Conservation (phyloP, 192 early-diverging fungal genomes). For the Backusella liffmaniae region DNA sequence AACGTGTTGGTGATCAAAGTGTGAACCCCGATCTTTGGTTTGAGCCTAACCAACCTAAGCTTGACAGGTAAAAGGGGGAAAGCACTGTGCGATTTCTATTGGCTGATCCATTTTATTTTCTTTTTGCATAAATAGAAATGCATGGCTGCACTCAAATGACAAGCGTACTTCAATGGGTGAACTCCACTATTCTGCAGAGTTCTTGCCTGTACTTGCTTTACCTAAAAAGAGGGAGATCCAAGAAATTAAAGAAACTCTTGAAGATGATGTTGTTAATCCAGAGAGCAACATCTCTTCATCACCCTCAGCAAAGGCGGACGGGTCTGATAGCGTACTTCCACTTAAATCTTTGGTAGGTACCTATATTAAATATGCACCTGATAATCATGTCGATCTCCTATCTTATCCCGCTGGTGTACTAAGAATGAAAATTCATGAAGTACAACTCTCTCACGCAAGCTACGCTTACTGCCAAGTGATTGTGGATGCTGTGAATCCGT, state of each 20-base stretch:
- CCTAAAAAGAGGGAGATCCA: background rate
- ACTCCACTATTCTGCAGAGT: conserved; percentile 36
- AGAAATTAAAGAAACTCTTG: background rate
- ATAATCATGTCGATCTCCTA: conserved; percentile 27
- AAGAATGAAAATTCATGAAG: conserved; percentile 46
- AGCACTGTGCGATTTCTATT: background rate
- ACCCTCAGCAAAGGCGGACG: conserved; percentile 6
- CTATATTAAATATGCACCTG: conserved; percentile 15
- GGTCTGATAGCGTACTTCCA: background rate
- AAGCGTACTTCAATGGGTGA: conserved; percentile 33
- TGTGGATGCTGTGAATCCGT: conserved; percentile 37
- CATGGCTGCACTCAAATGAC: conserved; percentile 22
- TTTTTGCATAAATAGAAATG: conserved; percentile 27
- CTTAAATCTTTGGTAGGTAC: conserved; percentile 26
- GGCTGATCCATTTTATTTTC: background rate
- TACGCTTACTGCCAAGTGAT: conserved; percentile 46
- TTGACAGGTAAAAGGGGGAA: conserved; percentile 26
- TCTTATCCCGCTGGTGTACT: conserved; percentile 54
- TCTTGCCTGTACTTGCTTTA: conserved; percentile 28
- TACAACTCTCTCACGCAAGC: background rate
- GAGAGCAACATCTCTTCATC: background rate
- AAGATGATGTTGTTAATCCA: conserved; percentile 7
- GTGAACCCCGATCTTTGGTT: conserved; percentile 25
- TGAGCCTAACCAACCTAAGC: conserved; percentile 14
- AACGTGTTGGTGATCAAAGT: conserved; percentile 23